Percentiles rank a stretch among this genome's conserved stretches.
phyloP scores from a whole-genome alignment of 495 filamentous ascomycete species.

The Friedmanniomyces simplex region DNA sequence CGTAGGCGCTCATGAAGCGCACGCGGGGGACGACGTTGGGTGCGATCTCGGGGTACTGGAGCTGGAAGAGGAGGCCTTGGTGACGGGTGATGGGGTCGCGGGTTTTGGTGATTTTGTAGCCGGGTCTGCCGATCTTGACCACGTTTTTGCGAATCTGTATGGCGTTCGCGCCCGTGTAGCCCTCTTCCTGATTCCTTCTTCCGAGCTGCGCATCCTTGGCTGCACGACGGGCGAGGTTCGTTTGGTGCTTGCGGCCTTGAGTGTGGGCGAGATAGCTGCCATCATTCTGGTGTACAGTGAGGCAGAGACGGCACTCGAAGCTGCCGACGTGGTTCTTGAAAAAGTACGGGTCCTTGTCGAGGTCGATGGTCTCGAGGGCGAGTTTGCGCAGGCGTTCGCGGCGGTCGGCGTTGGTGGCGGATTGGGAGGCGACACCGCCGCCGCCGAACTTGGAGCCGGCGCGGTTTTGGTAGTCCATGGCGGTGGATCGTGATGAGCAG shows the following conservation, averaged over 20 bases:
- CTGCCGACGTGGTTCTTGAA: conserved; percentile 99
- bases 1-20: conserved; percentile 93
- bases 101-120: conserved; percentile 96
- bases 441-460: conserved; percentile 97
- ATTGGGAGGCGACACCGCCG: conserved; percentile 88
- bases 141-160: conserved; percentile 68
- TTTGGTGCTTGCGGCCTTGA: conserved; percentile 97
- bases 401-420: conserved; percentile 89
- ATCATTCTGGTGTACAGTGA: conserved; percentile 99
- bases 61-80: conserved; percentile 81
- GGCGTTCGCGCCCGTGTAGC: conserved; percentile 49
- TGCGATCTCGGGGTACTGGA: conserved; percentile 89
- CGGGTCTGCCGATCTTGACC: conserved; percentile 95
- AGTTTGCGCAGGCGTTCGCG: conserved; percentile 96
- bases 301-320: conserved; percentile 94
- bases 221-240: conserved; percentile 92
- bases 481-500: not conserved
- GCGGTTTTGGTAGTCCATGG: conserved; percentile 59
- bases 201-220: conserved; percentile 89
- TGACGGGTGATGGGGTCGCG: conserved; percentile 84
- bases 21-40: conserved; percentile 66
- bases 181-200: conserved; percentile 51
- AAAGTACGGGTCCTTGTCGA: conserved; percentile 99
- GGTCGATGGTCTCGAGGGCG: conserved; percentile 95
- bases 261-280: conserved; percentile 98